A percentile compares a stretch with the other conserved stretches of the same genome.
Evolutionary conservation across 176 grass and related monocot genomes (phyloP).

Genomic region (barley (Hordeum vulgare)): DNA sequence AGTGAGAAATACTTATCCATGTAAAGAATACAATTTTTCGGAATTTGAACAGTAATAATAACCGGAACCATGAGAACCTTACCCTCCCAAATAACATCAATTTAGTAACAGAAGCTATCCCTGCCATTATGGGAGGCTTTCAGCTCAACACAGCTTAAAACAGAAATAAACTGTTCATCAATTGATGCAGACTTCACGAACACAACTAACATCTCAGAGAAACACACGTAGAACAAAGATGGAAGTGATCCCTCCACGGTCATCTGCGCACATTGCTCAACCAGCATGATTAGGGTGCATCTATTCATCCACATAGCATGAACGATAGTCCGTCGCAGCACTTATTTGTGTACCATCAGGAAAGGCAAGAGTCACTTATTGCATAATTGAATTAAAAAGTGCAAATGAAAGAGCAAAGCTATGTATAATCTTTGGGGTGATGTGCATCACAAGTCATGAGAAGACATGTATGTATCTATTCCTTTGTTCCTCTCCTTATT

Average conservation of each 20-base stretch:
- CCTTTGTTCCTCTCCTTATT: conserved; percentile 27
- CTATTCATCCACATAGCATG: background rate
- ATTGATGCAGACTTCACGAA: background rate
- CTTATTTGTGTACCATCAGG: conserved; percentile 28
- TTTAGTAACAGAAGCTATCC: background rate
- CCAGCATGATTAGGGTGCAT: background rate
- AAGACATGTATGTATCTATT: conserved; percentile 11
- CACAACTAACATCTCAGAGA: background rate
- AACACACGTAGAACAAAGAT: background rate
- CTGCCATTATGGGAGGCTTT: background rate
- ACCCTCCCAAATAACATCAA: background rate
- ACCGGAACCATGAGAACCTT: background rate
- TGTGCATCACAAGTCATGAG: background rate
- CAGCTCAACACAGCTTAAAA: background rate
- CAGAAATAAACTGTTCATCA: background rate
- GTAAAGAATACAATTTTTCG: background rate
- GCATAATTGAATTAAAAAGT: conserved; percentile 16
- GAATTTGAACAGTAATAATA: background rate
- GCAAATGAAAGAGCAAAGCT: background rate
- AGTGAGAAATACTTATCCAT: conserved; percentile 1
- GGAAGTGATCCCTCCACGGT: background rate
- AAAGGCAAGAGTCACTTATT: background rate
- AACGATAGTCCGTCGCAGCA: background rate
- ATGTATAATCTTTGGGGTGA: background rate
- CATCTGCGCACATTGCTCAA: background rate